Base-by-base conservation (phyloP, 257 asterid species). In the Voacanga thouarsii region DNA sequence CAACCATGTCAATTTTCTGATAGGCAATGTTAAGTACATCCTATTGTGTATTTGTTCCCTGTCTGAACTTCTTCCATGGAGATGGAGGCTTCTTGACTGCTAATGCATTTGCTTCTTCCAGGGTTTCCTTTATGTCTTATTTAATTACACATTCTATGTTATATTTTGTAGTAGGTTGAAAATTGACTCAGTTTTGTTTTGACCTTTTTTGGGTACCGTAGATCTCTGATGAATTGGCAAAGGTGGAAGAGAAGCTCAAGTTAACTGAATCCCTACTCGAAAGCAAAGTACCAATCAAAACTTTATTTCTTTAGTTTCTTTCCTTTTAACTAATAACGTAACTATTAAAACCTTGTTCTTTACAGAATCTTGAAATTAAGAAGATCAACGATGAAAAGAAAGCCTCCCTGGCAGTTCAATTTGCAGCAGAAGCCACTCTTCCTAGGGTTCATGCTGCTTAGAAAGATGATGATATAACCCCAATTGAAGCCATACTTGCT, bases 371-470 rank as follows among this genome's bases (percentile, higher is more conserved):
- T 85, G 99, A 95, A 81, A 91, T 91, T 83, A 95, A 95, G 90
- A 91, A 91, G 89, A 90, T 93, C 53, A 95, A 90, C 82, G 99
- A 93, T 86, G 99, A 95, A 71, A 95, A 95, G 89, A 95, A 89
- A 93, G 93, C 98, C 53, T 91, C 98, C 64, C 89, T 95, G 97
- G 96, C 97, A 64, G 99, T 97, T 53, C 99, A 95, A 82, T 95
- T 95, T 89, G 99, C 99, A 23, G 99, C 99, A 63, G 99, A 95
- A 85, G 99, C 98, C 77, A 95, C 98, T 69, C 97, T 95, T 84
- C 90, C 98, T 37, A 89, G 99, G 84, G 99, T 95, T 78, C 99
- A 95, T 81, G 92, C 94, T 82, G 97, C 96, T 81, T 96, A 95
- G 80, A 95, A 93, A 83, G 99, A 95, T 77, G 99, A 95, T 81